A percentile compares a stretch with the other conserved stretches of the same genome.
Evolutionary conservation across 2,329 filamentous ascomycete species (phyloP).

Genomic region (Verticillium tricorpus): DNA sequence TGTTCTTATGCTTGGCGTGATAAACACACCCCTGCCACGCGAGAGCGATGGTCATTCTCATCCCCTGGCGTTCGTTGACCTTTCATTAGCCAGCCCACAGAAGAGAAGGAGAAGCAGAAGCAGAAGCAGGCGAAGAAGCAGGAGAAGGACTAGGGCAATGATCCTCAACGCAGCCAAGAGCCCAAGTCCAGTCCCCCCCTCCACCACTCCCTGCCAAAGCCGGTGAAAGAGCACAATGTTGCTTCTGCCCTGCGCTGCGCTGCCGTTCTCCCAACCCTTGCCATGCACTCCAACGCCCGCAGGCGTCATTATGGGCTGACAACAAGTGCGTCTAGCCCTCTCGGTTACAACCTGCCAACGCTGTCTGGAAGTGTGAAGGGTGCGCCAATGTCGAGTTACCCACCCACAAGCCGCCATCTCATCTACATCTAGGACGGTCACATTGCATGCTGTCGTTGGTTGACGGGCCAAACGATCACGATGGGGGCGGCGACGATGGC

Average conservation of each 20-base stretch:
- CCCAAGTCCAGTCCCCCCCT: not conserved
- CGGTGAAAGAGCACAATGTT: not conserved
- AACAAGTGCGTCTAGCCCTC: not conserved
- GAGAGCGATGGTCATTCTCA: constrained; percentile 1
- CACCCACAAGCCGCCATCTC: not conserved
- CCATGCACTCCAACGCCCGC: not conserved
- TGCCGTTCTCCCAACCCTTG: not conserved
- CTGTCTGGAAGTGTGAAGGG: not conserved
- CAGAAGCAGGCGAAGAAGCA: not conserved
- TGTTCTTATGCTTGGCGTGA: not conserved
- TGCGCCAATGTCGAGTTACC: not conserved
- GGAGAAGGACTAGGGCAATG: not conserved
- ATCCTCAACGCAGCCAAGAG: not conserved
- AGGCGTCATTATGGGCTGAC: not conserved
- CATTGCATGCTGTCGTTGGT: not conserved
- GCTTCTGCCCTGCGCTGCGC: not conserved
- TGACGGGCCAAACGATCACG: not conserved
- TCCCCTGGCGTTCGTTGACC: not conserved
- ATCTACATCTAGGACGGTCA: not conserved
- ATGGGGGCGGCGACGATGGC: not conserved
- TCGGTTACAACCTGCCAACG: not conserved
- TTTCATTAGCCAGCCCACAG: not conserved
- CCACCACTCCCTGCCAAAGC: too few relatives aligned
- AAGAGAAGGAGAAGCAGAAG: not conserved
- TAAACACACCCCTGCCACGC: constrained; percentile 9